phyloP scores from a whole-genome alignment of 805 yeast species.

The Zygotorulaspora chibaensis region DNA sequence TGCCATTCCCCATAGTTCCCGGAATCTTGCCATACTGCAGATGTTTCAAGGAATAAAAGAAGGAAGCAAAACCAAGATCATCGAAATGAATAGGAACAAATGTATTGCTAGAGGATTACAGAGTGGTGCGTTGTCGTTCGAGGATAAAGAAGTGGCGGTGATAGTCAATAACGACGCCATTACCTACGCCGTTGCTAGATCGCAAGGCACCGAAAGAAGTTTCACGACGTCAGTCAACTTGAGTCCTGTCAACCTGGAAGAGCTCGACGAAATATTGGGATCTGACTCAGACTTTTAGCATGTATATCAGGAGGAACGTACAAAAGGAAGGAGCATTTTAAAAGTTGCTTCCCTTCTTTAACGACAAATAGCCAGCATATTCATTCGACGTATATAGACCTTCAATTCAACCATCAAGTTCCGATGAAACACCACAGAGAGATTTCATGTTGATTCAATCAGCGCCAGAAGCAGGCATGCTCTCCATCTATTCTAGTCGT shows the following conservation, averaged over 20 bases:
- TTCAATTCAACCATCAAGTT: too few relatives aligned
- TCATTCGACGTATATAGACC: too few relatives aligned
- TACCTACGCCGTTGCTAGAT: background rate
- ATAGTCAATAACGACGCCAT: background rate
- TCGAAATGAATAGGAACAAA: slow-evolving; percentile 28
- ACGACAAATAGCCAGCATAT: too few relatives aligned
- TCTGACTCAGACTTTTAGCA: slow-evolving; percentile 28
- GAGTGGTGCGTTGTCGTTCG: slow-evolving; percentile 9
- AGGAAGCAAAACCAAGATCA: slow-evolving; percentile 16
- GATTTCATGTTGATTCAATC: too few relatives aligned
- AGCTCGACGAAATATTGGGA: slow-evolving; percentile 19
- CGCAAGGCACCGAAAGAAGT: background rate
- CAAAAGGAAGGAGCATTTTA: too few relatives aligned
- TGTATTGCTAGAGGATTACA: slow-evolving; percentile 25
- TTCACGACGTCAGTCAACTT: background rate
- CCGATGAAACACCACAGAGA: too few relatives aligned
- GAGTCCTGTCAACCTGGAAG: slow-evolving; percentile 5
- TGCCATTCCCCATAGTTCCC: slow-evolving; percentile 20
- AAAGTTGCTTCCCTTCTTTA: too few relatives aligned
- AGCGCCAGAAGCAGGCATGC: too few relatives aligned
- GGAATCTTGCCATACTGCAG: slow-evolving; percentile 10
- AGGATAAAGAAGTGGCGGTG: background rate
- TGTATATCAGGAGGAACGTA: background rate
- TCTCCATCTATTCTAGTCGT: too few relatives aligned
- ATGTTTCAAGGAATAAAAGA: slow-evolving; percentile 16